These are phyloP conservation scores for Scheffersomyces stambukii DNA, from an alignment of 1,139 yeast species.

Conservation along the genomic window DNA sequence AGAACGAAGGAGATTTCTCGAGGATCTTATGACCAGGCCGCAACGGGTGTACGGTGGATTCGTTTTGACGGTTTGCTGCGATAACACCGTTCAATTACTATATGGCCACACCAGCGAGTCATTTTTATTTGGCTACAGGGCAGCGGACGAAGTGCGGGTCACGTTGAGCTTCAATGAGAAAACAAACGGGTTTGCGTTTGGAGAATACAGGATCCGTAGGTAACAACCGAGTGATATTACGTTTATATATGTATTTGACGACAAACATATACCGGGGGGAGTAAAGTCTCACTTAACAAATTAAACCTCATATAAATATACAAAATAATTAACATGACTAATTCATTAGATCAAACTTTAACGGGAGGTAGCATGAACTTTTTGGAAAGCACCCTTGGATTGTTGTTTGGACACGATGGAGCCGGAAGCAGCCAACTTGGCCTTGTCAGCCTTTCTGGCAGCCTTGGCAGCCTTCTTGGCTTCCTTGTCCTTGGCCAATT, in stretches of 20 bases:
- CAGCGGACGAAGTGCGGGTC: constrained; percentile 15
- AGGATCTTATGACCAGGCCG: not conserved
- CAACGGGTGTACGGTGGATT: constrained; percentile 30
- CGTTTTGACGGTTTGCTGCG: constrained; percentile 19
- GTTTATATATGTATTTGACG: constrained; percentile 5
- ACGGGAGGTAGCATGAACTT: constrained; percentile 96
- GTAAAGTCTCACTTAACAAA: constrained; percentile 2
- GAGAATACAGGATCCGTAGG: constrained; percentile 31
- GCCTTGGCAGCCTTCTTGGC: constrained; percentile 92
- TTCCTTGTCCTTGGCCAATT: constrained; percentile 89
- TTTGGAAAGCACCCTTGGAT: constrained; percentile 93
- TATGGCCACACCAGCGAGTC: constrained; percentile 44
- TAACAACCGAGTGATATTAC: too few species aligned
- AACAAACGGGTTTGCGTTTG: constrained; percentile 27
- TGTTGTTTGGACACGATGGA: constrained; percentile 72
- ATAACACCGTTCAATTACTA: constrained; percentile 15
- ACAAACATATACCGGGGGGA: constrained; percentile 1
- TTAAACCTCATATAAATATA: constrained; percentile 5
- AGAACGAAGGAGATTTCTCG: too few species aligned
- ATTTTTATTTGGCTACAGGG: constrained; percentile 36
- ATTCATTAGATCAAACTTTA: too few species aligned
- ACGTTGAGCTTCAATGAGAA: constrained; percentile 22
- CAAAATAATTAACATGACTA: too few species aligned
- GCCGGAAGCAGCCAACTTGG: constrained; percentile 75
- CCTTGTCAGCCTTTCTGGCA: constrained; percentile 93